Conservation (phyloP, 179 eudicot genomes). For the Vitellaria paradoxa region DNA sequence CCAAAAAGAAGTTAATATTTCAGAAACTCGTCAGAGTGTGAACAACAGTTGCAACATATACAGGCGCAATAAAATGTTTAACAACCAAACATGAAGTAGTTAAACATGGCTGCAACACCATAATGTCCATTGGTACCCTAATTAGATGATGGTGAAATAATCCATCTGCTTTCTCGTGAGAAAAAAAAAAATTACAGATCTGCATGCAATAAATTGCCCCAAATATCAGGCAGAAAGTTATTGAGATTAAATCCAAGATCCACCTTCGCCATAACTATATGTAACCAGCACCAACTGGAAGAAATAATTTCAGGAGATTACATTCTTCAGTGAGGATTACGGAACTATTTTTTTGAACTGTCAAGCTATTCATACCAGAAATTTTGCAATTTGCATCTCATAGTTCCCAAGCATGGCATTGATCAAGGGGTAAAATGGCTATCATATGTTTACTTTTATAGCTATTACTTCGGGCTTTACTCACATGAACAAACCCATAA, state of each 20-base stretch:
- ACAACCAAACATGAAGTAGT: neutral
- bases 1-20: conserved; percentile 15
- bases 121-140: neutral
- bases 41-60: neutral
- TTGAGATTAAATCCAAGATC: too few relatives aligned
- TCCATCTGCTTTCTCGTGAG: too few relatives aligned
- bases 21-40: neutral
- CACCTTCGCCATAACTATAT: too few relatives aligned
- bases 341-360: neutral
- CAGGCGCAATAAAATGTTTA: neutral
- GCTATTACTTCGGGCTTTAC: neutral
- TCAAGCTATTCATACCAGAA: neutral
- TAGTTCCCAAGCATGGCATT: neutral
- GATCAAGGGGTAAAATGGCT: neutral
- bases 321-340: too few relatives aligned
- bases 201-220: neutral
- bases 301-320: too few relatives aligned
- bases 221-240: neutral
- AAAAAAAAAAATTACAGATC: neutral
- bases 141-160: neutral
- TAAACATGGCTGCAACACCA: neutral
- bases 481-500: neutral
- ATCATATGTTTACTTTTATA: neutral
- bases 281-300: too few relatives aligned
- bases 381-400: neutral